phyloP scores from a whole-genome alignment of 2,329 filamentous ascomycete genomes.

The Colletotrichum siamense region DNA sequence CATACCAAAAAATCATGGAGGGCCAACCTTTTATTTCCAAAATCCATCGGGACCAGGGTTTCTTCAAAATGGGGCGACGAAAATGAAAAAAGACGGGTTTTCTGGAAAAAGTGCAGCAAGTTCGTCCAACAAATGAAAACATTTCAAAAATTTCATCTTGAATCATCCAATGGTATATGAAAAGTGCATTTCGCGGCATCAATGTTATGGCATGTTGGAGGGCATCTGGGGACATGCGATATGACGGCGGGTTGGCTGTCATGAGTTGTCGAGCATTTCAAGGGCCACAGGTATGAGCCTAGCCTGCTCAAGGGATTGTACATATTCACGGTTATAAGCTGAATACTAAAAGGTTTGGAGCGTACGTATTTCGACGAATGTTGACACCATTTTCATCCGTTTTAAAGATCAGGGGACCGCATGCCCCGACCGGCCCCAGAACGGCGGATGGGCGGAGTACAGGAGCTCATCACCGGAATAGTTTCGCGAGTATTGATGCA shows the following conservation, averaged over 20 bases:
- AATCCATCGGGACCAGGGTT: conserved; percentile 14
- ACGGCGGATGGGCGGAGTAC: not conserved
- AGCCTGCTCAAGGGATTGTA: too few relatives aligned
- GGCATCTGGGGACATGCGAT: not conserved
- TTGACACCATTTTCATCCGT: too few relatives aligned
- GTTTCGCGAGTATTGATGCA: not conserved
- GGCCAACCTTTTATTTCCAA: not conserved
- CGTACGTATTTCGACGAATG: too few relatives aligned
- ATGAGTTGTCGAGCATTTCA: too few relatives aligned
- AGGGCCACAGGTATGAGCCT: too few relatives aligned
- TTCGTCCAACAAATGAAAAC: not conserved
- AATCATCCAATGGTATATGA: not conserved
- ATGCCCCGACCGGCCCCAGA: not conserved
- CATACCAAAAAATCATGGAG: not conserved
- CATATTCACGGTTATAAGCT: too few relatives aligned
- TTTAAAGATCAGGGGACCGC: not conserved
- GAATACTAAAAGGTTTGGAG: too few relatives aligned
- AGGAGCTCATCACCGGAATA: not conserved
- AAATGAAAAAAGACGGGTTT: not conserved
- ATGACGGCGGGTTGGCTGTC: not conserved
- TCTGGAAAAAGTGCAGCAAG: not conserved
- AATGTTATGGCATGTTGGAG: not conserved
- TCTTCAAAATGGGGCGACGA: conserved; percentile 4
- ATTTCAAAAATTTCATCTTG: not conserved
- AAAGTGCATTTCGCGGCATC: conserved; percentile 1